Evolutionary conservation across 1,284 basidiomycete species (phyloP).

Genomic region (Ceratobasidium sp.): DNA sequence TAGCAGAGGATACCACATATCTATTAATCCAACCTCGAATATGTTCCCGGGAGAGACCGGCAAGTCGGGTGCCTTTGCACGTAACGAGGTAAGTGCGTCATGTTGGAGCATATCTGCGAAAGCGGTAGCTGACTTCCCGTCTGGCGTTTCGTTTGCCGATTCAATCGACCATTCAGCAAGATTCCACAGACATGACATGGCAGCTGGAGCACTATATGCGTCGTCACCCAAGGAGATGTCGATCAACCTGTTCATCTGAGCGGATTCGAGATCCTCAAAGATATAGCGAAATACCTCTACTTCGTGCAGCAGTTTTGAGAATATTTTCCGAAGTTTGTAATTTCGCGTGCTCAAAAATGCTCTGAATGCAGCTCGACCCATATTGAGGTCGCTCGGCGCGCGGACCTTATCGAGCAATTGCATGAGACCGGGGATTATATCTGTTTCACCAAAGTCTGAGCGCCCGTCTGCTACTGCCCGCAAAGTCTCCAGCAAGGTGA

Average conservation of each 20-base stretch:
- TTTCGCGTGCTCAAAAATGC: too few relatives aligned
- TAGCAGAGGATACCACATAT: slow-evolving; percentile 6
- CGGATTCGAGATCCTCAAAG: neutral
- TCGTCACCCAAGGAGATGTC: neutral
- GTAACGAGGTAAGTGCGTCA: neutral
- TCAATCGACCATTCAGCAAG: neutral
- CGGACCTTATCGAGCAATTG: too few relatives aligned
- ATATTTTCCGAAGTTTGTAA: too few relatives aligned
- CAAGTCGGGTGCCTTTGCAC: neutral
- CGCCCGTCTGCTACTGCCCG: too few relatives aligned
- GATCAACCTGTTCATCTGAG: neutral
- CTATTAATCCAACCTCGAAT: neutral
- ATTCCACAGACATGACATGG: neutral
- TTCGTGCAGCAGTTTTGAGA: too few relatives aligned
- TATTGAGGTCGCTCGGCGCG: too few relatives aligned
- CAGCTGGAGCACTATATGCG: neutral
- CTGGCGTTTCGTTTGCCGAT: too few relatives aligned
- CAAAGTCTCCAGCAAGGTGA: neutral
- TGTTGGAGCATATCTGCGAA: neutral
- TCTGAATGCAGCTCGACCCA: too few relatives aligned
- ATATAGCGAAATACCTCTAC: too few relatives aligned
- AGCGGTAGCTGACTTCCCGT: neutral
- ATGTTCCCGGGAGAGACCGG: neutral
- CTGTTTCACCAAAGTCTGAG: too few relatives aligned
- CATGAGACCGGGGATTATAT: too few relatives aligned